These are phyloP conservation scores for Globisporangium alternatum DNA, from an alignment of 352 stramenopile species.

Conservation along the genomic window DNA sequence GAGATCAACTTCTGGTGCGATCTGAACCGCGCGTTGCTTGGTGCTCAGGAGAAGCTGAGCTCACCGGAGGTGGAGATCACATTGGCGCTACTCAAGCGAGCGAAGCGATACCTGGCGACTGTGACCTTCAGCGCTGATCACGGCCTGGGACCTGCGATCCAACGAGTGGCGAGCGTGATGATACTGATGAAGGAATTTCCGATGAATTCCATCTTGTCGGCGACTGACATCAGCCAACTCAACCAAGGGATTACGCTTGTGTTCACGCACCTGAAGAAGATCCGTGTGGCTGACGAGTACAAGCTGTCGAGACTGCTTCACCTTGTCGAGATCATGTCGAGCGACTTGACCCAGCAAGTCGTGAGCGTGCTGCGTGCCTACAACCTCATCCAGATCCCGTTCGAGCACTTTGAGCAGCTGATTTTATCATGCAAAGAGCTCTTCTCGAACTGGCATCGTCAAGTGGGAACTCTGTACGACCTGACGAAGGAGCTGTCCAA, in stretches of 20 bases:
- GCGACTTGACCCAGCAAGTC: constrained; percentile 79
- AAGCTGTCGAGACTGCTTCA: constrained; percentile 75
- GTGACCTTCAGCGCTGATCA: constrained; percentile 91
- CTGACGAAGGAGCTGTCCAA: constrained; percentile 85
- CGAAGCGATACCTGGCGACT: constrained; percentile 89
- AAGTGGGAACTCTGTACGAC: constrained; percentile 83
- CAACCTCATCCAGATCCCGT: constrained; percentile 81
- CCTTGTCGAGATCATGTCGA: constrained; percentile 86
- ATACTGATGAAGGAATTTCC: constrained; percentile 92
- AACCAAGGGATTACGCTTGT: constrained; percentile 76
- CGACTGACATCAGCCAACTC: constrained; percentile 83
- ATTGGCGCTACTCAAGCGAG: constrained; percentile 88
- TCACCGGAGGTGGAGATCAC: constrained; percentile 92
- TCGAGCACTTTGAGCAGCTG: constrained; percentile 80
- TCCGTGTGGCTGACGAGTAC: constrained; percentile 88
- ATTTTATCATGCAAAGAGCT: constrained; percentile 79
- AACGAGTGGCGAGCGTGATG: constrained; percentile 90
- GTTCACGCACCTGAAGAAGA: constrained; percentile 90
- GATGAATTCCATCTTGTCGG: constrained; percentile 90
- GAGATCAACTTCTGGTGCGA: constrained; percentile 96
- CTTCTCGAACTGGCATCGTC: constrained; percentile 84
- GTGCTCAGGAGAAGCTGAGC: constrained; percentile 81
- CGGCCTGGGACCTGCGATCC: constrained; percentile 77
- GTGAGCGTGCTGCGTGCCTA: constrained; percentile 79
- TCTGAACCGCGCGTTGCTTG: constrained; percentile 85